Base-by-base conservation (phyloP, 805 yeast genomes). In the Hanseniaspora vineae region DNA sequence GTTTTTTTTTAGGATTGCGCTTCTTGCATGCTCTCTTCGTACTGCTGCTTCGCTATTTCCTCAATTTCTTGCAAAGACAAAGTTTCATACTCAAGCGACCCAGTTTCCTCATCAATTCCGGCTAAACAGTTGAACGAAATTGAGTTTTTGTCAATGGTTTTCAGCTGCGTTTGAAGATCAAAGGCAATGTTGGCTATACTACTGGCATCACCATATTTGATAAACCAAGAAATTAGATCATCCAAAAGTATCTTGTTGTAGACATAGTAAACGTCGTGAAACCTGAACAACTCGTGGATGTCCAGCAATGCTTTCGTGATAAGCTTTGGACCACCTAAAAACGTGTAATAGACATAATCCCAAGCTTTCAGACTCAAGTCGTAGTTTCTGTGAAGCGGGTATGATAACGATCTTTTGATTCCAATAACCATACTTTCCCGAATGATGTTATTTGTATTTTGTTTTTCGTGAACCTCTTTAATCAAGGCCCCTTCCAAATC, bases 191-290 rank as follows among this genome's bases (percentile, higher is more conserved):
- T 37, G 6, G 40, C 3, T 11, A 37, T n/a, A 17, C 75, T 72
- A 37, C 64, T 68, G 53, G 82, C 89, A 51, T 71, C 70, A 39
- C 85, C 78, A 42, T 70, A 71, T 37, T 70, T 60, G 46, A 83
- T 68, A 15, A 83, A 60, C 95, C 95, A 89, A 14, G 81, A 68
- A 49, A 84, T 72, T 52, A 86, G 67, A 60, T 89, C 96, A 55
- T 84, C 87, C 5, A 87, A 54, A 69, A 85, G 72, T 0, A 88
- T 72, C 58, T 77, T 78, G 58, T 84, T 84, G 60, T 89, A 89
- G 6, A 86, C 87, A 58, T 87, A 85, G 60, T 87, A 87, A 18
- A 82, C 73, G 57, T 87, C 95, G 58, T 87, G 95, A 58, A 67
- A 82, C 50, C 96, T 71, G 62, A 89, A 89, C 11, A 84, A 65